phyloP scores from a whole-genome alignment of 345 rosid species.

The Brassica juncea region DNA sequence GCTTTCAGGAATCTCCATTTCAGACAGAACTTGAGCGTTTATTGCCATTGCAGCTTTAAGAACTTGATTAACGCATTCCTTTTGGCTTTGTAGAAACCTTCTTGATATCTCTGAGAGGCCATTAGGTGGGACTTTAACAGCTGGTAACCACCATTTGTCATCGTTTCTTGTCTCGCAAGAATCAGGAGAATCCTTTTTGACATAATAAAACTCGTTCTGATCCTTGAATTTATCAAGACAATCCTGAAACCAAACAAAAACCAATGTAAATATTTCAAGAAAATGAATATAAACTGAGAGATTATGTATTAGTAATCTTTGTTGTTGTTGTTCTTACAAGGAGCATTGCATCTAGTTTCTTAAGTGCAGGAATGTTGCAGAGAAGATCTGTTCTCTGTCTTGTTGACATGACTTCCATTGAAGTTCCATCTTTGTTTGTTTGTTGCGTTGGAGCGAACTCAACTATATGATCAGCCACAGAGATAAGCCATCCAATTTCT shows the following conservation, averaged over 20 bases:
- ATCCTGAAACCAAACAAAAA: slow-evolving; percentile 47
- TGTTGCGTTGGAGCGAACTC: slow-evolving; percentile 72
- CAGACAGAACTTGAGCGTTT: slow-evolving; percentile 80
- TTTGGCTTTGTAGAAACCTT: slow-evolving; percentile 75
- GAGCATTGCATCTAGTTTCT: slow-evolving; percentile 95
- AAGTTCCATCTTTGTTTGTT: slow-evolving; percentile 54
- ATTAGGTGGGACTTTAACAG: slow-evolving; percentile 67
- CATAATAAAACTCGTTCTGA: slow-evolving; percentile 66
- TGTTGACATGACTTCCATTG: slow-evolving; percentile 82
- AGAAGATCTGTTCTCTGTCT: slow-evolving; percentile 82
- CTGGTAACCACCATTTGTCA: slow-evolving; percentile 94
- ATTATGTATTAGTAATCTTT: neutral
- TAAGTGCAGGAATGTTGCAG: slow-evolving; percentile 88
- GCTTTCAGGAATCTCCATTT: slow-evolving; percentile 86
- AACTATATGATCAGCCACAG: slow-evolving; percentile 68
- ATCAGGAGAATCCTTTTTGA: slow-evolving; percentile 66
- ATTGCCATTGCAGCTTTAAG: slow-evolving; percentile 97
- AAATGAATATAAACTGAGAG: neutral
- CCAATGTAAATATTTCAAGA: neutral
- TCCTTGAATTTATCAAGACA: slow-evolving; percentile 80
- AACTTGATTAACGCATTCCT: slow-evolving; percentile 86
- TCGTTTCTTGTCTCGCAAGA: slow-evolving; percentile 60
- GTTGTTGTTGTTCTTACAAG: slow-evolving; percentile 53
- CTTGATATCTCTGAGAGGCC: slow-evolving; percentile 70
- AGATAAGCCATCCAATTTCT: slow-evolving; percentile 71